Base-by-base conservation (phyloP, 768 basidiomycete genomes). In the Trametes punicea region DNA sequence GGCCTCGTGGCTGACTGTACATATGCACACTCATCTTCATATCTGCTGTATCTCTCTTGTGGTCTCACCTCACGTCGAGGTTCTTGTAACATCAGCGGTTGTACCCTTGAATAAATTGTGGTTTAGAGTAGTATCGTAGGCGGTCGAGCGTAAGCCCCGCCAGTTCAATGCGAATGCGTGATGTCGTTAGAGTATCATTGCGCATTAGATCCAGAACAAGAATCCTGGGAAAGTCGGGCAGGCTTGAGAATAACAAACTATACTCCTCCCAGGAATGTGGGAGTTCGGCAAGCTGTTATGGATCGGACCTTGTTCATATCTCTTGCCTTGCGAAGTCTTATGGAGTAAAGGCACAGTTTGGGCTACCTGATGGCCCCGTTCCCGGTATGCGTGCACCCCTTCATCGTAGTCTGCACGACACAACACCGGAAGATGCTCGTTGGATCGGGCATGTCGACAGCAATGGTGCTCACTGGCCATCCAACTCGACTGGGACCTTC, bases 251-350 rank as follows among this genome's bases (percentile, higher is more conserved):
- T 54, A 54, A 20, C 5, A 42, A 38, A 46, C 38, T 44, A 31
- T 23, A 23, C 52, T 46, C 18, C 33, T 54, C 52, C 20, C 52
- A 54, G 20, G 52, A 21, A 45, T 25, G 16, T 54, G 52, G 33
- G 52, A 54, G 45, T n/a, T n/a, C n/a, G n/a, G n/a, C 23, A 23
- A 6, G 16, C 45, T 10, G 9, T 29, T 3, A 16, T 38, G 34
- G 8, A 51, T 52, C 40, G 51, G 29, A 13, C 6, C 11, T 34
- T 15, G 29, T 15, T 4, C 13, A 9, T 21, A 20, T 15, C 8
- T 15, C 23, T 13, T 10, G 49, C 30, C 27, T 27, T 27, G 13
- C 26, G 45, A 48, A 8, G 13, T n/a, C 34, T 13, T 31, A n/a
- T n/a, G n/a, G n/a, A n/a, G n/a, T n/a, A n/a, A n/a, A n/a, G n/a